Percentiles rank a stretch among this genome's conserved stretches.
These are phyloP conservation scores for Lecanoromycetidae sp. DNA, from an alignment of 2,329 filamentous ascomycete species.

Conservation along the genomic window DNA sequence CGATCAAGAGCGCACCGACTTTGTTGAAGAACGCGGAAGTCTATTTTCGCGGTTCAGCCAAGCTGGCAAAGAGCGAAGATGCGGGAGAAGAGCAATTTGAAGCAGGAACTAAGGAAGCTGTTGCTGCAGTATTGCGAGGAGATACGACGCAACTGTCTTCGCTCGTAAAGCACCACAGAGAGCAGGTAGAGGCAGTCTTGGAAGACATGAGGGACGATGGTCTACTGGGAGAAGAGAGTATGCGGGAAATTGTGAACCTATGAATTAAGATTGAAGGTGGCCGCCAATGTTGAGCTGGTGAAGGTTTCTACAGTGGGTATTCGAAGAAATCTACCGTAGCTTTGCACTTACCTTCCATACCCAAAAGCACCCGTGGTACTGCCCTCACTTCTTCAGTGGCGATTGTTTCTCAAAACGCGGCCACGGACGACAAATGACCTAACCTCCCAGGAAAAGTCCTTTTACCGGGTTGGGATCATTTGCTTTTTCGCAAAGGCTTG, in stretches of 20 bases:
- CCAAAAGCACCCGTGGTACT: no score
- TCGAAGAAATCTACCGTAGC: no score
- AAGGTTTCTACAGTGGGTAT: neutral
- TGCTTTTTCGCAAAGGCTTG: no score
- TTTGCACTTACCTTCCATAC: no score
- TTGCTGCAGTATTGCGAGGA: constrained; percentile 35
- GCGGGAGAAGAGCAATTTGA: constrained; percentile 32
- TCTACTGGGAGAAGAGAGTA: constrained; percentile 26
- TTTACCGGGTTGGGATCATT: no score
- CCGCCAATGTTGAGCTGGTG: neutral
- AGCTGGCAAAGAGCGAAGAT: constrained; percentile 25
- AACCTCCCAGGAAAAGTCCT: no score
- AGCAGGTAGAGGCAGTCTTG: constrained; percentile 29
- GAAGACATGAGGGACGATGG: constrained; percentile 44
- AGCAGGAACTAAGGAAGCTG: constrained; percentile 36
- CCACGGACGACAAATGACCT: no score
- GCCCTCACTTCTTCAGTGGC: no score
- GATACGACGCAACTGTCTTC: constrained; percentile 11
- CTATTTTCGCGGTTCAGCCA: constrained; percentile 43
- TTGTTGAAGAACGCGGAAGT: constrained; percentile 45
- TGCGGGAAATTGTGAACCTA: constrained; percentile 1
- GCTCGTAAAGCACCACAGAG: neutral
- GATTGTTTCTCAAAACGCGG: no score
- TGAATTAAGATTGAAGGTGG: neutral
- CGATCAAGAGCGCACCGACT: constrained; percentile 23